Evolutionary conservation across 2,329 filamentous ascomycete species (phyloP), one percentile per base, ranked within the genome.

Genomic region (Trichophyton rubrum): DNA sequence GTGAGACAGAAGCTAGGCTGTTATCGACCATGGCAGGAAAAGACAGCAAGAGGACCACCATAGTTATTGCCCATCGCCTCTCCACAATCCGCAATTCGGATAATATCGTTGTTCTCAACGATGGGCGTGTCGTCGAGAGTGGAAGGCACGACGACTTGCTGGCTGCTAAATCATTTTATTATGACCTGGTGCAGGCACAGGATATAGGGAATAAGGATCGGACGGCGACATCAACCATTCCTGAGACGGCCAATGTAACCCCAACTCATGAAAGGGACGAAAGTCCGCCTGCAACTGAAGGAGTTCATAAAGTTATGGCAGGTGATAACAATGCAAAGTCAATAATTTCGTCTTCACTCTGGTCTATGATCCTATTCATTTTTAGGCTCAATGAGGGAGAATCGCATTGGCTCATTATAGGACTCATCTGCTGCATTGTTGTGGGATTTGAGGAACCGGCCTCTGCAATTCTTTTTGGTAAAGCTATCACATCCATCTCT

Each of bases 401-500:
- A 27, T 20, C 22, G 15, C 45, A 51, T 51, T 51, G 45, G 45
- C 68, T 84, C 0, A 59, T 78, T 1, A 51, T 80, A 7, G 82
- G 79, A 0, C 72, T 84, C 11, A 70, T 80, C 7, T 78, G 77
- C 3, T 75, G 81, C 0, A 70, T 75, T 53, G 71, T 84, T 41
- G 80, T 84, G 3, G 82, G 82, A 6, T 78, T 77, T 11, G 79
- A 82, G 0, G 85, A 82, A 68, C 80, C 80, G 17, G 81, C 77
- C 0, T 78, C 80, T 56, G 82, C 80, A 17, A 72, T 84, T 3
- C 80, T 86, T 45, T 85, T 86, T 62, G 83, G 83, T 53, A 79
- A 82, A 67, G 81, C 80, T 1, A 77, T 86, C 51, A 79, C 80
- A n/a, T 77, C 71, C 43, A 71, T 86, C 41, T 82, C 77, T 61